These are phyloP conservation scores for Lasiodiplodia citricola DNA, from an alignment of 2,329 filamentous ascomycete species.

Conservation along the genomic window DNA sequence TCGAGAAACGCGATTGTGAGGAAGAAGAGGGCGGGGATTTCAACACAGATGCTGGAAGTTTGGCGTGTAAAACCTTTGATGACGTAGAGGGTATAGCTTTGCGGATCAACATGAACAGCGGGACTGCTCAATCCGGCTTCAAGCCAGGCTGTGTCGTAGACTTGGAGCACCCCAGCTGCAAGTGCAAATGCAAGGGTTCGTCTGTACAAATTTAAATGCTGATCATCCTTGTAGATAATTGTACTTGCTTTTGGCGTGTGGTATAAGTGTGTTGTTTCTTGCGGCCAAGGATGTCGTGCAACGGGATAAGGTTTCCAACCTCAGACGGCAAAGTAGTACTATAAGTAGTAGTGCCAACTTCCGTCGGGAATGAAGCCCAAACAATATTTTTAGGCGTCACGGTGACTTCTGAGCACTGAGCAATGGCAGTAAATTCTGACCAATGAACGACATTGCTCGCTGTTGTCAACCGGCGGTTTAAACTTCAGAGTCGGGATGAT, in stretches of 20 bases:
- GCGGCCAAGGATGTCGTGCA: not conserved
- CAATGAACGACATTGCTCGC: not conserved
- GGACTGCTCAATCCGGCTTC: conserved; percentile 24
- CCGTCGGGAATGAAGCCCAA: conserved; percentile 19
- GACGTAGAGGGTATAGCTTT: not conserved
- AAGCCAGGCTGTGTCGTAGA: conserved; percentile 30
- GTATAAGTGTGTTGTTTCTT: not conserved
- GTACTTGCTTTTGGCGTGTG: not conserved
- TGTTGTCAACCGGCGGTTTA: not conserved
- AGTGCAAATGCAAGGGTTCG: conserved; percentile 27
- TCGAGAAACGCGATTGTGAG: conserved; percentile 31
- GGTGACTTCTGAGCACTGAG: not conserved
- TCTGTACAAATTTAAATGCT: not conserved
- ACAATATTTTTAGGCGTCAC: not conserved
- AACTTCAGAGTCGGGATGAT: not conserved
- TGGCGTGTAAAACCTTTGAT: conserved; percentile 3
- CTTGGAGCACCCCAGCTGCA: conserved; percentile 28
- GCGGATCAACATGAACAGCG: not conserved
- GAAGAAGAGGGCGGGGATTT: conserved; percentile 29
- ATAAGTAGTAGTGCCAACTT: conserved; percentile 22
- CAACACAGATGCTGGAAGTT: conserved; percentile 10
- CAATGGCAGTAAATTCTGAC: not conserved
- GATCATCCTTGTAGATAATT: too few species aligned
- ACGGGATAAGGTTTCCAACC: not conserved
- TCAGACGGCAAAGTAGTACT: not conserved